Percentiles rank a stretch among this genome's conserved stretches.
These are phyloP conservation scores for Linnemannia exigua DNA, from an alignment of 192 early-diverging fungal genomes.

Conservation along the genomic window DNA sequence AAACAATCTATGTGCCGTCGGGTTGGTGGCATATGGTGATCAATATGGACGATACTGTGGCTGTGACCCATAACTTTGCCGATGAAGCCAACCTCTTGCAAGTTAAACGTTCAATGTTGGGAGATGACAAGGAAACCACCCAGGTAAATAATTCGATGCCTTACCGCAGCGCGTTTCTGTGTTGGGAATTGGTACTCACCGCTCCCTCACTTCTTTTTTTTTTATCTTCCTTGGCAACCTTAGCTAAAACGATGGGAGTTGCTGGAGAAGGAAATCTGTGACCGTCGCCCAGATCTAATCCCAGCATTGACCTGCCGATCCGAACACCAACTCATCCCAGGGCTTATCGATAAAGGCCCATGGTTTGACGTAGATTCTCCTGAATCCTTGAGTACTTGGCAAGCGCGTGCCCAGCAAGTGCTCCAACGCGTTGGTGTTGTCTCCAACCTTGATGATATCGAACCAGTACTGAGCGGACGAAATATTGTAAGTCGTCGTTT, in stretches of 20 bases:
- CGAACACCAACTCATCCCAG: background rate
- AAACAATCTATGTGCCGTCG: conserved; percentile 64
- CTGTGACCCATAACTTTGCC: conserved; percentile 60
- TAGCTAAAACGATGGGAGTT: conserved; percentile 34
- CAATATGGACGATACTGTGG: conserved; percentile 59
- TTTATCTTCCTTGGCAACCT: background rate
- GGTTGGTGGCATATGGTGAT: conserved; percentile 65
- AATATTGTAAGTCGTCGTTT: conserved; percentile 33
- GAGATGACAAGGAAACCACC: background rate
- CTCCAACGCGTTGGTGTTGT: background rate
- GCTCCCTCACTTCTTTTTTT: background rate
- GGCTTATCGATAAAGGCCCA: background rate
- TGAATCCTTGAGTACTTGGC: conserved; percentile 2
- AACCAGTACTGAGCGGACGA: conserved; percentile 7
- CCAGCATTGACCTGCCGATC: background rate
- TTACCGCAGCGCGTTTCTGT: too few species aligned
- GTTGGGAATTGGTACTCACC: too few species aligned
- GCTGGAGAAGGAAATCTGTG: conserved; percentile 22
- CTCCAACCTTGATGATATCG: background rate
- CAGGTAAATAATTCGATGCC: conserved; percentile 41
- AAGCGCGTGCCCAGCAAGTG: conserved; percentile 1
- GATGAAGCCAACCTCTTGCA: conserved; percentile 47
- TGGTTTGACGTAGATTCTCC: conserved; percentile 8
- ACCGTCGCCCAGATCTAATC: conserved; percentile 38
- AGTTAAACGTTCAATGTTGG: conserved; percentile 31